Conservation (phyloP, 2,329 filamentous ascomycete species). For the Colletotrichum gloeosporioides region DNA sequence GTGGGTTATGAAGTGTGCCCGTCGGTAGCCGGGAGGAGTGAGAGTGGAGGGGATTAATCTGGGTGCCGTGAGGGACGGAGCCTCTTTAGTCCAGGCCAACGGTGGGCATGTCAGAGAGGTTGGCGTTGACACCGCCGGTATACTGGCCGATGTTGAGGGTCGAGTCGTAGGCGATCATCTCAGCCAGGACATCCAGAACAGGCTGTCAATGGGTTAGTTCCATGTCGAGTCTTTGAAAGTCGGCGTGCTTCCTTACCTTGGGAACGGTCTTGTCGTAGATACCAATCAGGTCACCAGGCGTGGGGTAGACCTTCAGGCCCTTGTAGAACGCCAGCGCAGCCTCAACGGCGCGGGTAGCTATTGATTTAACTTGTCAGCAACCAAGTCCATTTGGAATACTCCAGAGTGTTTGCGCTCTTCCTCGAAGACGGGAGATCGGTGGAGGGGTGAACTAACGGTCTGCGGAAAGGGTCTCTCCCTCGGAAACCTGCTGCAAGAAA, state of each 20-base stretch:
- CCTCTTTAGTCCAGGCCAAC: conserved; percentile 59
- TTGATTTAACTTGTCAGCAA: conserved; percentile 1
- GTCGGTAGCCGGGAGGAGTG: neutral
- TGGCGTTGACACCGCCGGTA: conserved; percentile 35
- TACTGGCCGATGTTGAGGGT: conserved; percentile 64
- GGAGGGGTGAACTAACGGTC: conserved; percentile 69
- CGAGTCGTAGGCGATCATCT: conserved; percentile 96
- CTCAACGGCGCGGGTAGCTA: conserved; percentile 61
- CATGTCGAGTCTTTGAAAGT: neutral
- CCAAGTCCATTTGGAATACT: neutral
- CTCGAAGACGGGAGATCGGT: neutral
- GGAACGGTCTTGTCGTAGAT: conserved; percentile 99
- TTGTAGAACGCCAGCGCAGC: conserved; percentile 97
- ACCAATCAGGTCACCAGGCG: conserved; percentile 87
- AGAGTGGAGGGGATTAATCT: neutral
- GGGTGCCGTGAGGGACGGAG: neutral
- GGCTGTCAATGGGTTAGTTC: conserved; percentile 59
- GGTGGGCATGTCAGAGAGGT: conserved; percentile 53
- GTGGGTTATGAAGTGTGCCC: neutral
- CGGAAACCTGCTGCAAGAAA: conserved; percentile 95
- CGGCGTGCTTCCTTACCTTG: conserved; percentile 65
- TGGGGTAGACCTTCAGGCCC: conserved; percentile 97
- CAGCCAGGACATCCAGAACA: conserved; percentile 92
- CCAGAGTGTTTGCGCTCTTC: neutral
- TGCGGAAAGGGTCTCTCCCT: conserved; percentile 81